Conservation (phyloP, 768 basidiomycete genomes). For the Lentinula guzmanii region DNA sequence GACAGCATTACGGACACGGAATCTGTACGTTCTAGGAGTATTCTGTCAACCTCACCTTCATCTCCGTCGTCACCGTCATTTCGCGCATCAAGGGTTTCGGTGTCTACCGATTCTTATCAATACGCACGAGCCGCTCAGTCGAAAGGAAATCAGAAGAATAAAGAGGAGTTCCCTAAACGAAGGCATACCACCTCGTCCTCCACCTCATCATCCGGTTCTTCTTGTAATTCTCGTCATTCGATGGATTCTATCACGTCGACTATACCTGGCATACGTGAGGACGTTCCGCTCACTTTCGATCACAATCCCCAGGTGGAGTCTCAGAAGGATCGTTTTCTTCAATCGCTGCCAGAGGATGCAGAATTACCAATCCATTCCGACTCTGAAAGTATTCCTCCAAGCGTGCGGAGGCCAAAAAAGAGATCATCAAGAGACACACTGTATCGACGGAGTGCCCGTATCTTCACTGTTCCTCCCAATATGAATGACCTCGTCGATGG, state of each 20-base stretch:
- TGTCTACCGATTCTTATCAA: conserved; percentile 1
- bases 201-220: conserved; percentile 39
- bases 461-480: conserved; percentile 3
- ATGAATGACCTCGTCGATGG: background rate
- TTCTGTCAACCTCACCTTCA: background rate
- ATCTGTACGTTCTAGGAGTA: background rate
- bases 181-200: conserved; percentile 22
- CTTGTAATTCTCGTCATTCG: conserved; percentile 22
- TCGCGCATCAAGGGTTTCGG: background rate
- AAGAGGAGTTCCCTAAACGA: conserved; percentile 13
- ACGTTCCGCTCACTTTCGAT: conserved; percentile 33
- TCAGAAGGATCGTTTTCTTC: conserved; percentile 5
- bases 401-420: conserved; percentile 6
- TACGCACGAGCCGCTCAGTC: conserved; percentile 1
- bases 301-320: conserved; percentile 28
- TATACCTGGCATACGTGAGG: conserved; percentile 29
- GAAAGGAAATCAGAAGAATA: background rate
- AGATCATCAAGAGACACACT: conserved; percentile 1
- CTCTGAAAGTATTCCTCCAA: background rate
- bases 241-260: conserved; percentile 17
- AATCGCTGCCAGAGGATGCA: conserved; percentile 14
- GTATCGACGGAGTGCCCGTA: conserved; percentile 8
- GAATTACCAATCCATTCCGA: conserved; percentile 12
- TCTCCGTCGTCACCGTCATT: background rate
- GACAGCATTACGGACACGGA: conserved; percentile 14